These are phyloP conservation scores for Fusarium sp. DNA, from an alignment of 2,329 filamentous ascomycete species.

Conservation along the genomic window DNA sequence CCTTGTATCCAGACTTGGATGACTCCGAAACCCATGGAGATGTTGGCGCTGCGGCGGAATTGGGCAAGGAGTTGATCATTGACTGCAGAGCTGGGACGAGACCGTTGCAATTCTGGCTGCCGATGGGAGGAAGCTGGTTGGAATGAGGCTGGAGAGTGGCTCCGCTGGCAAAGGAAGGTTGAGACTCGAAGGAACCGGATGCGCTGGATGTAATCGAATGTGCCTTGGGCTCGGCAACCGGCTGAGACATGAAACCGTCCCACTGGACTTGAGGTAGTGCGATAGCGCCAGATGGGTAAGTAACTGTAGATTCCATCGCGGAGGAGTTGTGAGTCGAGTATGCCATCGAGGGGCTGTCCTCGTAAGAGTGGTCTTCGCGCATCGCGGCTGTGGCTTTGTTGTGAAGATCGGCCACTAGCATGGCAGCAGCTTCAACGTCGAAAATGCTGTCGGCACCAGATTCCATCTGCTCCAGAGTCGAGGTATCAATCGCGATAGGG, in stretches of 20 bases:
- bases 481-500: conserved; percentile 82
- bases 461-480: conserved; percentile 92
- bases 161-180: conserved; percentile 71
- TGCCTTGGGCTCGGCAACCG: conserved; percentile 78
- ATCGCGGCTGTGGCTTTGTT: conserved; percentile 88
- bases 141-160: conserved; percentile 69
- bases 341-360: conserved; percentile 71
- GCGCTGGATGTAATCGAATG: conserved; percentile 78
- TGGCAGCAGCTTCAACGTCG: conserved; percentile 96
- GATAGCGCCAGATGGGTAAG: conserved; percentile 83
- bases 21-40: conserved; percentile 78
- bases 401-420: conserved; percentile 98
- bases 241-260: conserved; percentile 86
- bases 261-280: conserved; percentile 89
- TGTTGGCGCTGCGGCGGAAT: conserved; percentile 76
- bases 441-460: conserved; percentile 90
- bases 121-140: conserved; percentile 76
- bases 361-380: conserved; percentile 69
- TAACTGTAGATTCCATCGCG: conserved; percentile 81
- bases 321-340: conserved; percentile 79
- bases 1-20: conserved; percentile 75
- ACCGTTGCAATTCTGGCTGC: conserved; percentile 71
- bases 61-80: conserved; percentile 79
- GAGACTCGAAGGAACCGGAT: conserved; percentile 76
- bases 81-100: conserved; percentile 76